Evolutionary conservation across 148 eudicot species (phyloP).

Genomic region (Vaccinium darrowii): DNA sequence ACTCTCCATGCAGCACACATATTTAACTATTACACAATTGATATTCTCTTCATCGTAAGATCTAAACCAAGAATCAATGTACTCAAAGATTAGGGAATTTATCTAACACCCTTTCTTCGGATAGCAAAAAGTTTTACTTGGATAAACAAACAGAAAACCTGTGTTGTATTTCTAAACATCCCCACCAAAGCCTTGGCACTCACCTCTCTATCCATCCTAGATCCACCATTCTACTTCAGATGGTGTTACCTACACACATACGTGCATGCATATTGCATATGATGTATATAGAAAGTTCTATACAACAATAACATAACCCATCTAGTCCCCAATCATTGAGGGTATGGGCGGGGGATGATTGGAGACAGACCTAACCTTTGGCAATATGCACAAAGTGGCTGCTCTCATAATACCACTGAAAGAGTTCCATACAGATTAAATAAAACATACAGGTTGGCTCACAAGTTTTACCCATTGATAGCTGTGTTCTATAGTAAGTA

Average conservation of each 20-base stretch:
- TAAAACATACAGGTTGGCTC: neutral
- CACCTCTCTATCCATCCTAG: conserved; percentile 18
- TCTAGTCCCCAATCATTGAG: no score
- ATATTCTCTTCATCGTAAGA: no score
- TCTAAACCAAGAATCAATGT: no score
- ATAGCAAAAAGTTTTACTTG: neutral
- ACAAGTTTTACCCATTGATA: neutral
- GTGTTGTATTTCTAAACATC: no score
- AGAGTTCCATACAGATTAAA: neutral
- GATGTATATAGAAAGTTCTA: neutral
- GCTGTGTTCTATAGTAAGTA: neutral
- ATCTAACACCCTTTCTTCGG: no score
- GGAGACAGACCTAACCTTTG: no score
- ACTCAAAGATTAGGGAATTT: no score
- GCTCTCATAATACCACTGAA: no score
- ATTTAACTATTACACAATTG: no score
- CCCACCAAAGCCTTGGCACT: conserved; percentile 7
- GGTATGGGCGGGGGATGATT: no score
- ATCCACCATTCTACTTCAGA: neutral
- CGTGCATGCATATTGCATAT: neutral
- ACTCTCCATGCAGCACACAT: no score
- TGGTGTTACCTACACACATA: neutral
- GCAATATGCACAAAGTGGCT: no score
- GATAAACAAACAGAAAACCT: neutral
- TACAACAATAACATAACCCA: neutral